Conservation (phyloP, 2,329 filamentous ascomycete species). For the Diaporthe citri region DNA sequence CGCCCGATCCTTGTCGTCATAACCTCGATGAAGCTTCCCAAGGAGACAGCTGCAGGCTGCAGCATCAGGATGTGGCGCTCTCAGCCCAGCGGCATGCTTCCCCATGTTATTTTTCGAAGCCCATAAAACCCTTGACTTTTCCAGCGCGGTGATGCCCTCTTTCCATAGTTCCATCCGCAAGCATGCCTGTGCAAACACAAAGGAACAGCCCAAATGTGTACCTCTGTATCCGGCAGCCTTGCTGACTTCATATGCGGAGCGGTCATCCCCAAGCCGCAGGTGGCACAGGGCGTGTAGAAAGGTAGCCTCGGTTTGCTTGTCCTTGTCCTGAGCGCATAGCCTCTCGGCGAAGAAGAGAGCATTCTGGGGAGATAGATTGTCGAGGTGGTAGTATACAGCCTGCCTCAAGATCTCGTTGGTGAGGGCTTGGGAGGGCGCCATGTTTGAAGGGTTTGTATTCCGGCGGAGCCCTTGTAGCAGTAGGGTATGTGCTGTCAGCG, state of each 20-base stretch:
- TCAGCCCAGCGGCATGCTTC: constrained; percentile 82
- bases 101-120: constrained; percentile 80
- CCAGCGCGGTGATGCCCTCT: constrained; percentile 86
- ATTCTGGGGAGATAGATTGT: constrained; percentile 90
- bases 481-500: constrained; percentile 44
- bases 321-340: constrained; percentile 84
- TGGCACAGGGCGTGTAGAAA: constrained; percentile 90
- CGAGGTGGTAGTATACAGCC: constrained; percentile 78
- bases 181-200: constrained; percentile 92
- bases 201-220: constrained; percentile 86
- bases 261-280: constrained; percentile 83
- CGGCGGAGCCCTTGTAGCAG: constrained; percentile 40
- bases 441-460: constrained; percentile 48
- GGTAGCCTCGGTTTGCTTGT: constrained; percentile 78
- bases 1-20: constrained; percentile 86
- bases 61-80: constrained; percentile 84
- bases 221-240: constrained; percentile 78
- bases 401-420: constrained; percentile 68
- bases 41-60: constrained; percentile 86
- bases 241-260: constrained; percentile 87
- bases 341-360: constrained; percentile 94
- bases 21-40: constrained; percentile 86
- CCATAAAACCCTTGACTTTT: constrained; percentile 86
- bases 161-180: constrained; percentile 81
- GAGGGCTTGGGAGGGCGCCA: constrained; percentile 66